These are phyloP conservation scores for Blastobotrys serpentis DNA, from an alignment of 1,139 yeast genomes.

Conservation along the genomic window DNA sequence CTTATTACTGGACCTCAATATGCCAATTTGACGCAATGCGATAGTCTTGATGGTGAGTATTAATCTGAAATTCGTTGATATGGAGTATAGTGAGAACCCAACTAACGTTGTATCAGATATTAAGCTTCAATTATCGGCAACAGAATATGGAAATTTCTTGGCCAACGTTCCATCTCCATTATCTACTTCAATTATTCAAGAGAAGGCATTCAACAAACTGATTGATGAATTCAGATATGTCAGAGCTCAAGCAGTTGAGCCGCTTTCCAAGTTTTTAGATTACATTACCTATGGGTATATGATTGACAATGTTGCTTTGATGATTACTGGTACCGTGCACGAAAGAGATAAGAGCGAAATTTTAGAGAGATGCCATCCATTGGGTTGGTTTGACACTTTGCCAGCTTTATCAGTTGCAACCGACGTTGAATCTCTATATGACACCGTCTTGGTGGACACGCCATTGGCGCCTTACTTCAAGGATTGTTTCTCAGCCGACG, in stretches of 20 bases:
- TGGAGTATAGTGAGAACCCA: no score
- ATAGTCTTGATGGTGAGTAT: conserved; percentile 58
- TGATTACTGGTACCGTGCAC: conserved; percentile 96
- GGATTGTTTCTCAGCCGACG: conserved; percentile 88
- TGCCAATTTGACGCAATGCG: conserved; percentile 92
- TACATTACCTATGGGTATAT: conserved; percentile 92
- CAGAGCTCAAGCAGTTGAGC: conserved; percentile 79
- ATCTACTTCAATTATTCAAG: conserved; percentile 80
- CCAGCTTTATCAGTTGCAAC: conserved; percentile 95
- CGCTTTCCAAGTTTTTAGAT: conserved; percentile 78
- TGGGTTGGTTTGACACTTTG: conserved; percentile 97
- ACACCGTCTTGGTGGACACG: conserved; percentile 93
- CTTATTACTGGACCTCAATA: conserved; percentile 76
- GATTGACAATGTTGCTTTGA: conserved; percentile 95
- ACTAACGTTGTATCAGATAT: conserved; percentile 49
- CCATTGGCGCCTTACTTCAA: conserved; percentile 96
- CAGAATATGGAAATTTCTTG: conserved; percentile 91
- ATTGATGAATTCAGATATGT: conserved; percentile 84
- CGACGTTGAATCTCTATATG: conserved; percentile 86
- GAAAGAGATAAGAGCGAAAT: conserved; percentile 89
- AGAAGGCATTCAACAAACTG: conserved; percentile 69
- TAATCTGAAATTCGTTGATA: background rate
- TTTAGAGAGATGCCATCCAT: conserved; percentile 86
- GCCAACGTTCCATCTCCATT: conserved; percentile 79
- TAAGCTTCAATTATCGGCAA: conserved; percentile 88